Evolutionary conservation across 2,329 filamentous ascomycete species (phyloP), one percentile per base, ranked within the genome.

Genomic region (Samsoniella hepiali): DNA sequence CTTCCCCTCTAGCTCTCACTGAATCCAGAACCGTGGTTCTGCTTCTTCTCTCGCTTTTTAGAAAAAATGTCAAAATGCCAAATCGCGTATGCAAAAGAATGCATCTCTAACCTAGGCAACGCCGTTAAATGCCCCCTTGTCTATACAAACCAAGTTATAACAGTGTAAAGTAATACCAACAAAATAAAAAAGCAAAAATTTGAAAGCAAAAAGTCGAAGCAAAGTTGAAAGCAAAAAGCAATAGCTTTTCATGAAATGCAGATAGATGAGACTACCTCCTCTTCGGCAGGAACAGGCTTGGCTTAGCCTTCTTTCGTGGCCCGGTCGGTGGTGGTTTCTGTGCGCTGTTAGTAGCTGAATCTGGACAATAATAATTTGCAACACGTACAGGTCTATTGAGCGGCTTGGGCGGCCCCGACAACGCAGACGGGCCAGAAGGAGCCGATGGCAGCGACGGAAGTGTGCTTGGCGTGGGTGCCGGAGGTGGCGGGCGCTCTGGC

Each of bases 241-340:
- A 38, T 22, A 22, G 22, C 13, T 8, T 8, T 53, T 51, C 27
- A 51, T 49, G n/a, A 27, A 54, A 45, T 7, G 45, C 15, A 45
- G 13, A 40, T 17, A 2, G 3, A 47, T 31, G 47, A 27, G 2
- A 47, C 17, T 63, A 74, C 29, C 73, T 74, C 59, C 72, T 77
- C 66, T 76, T 75, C 56, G 76, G 74, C 27, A 82, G 78, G 63
- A 82, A 81, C 15, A 79, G 77, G 64, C 79, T 80, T 3, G 74
- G 74, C n/a, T 77, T 73, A 5, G 69, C 68, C 67, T 77, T 79
- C 65, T 79, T 81, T 59, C 74, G 71, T 44, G 73, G 70, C 17
- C 66, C 47, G 22, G 61, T 63, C 8, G 68, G 70, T 2, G 72
- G 72, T 44, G 67, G 69, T 8, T 69, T 68, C 53, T 68, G 60